A percentile compares a stretch with the other conserved stretches of the same genome.
phyloP scores from a whole-genome alignment of 2,329 filamentous ascomycete species.

The Cytospora chrysosperma region DNA sequence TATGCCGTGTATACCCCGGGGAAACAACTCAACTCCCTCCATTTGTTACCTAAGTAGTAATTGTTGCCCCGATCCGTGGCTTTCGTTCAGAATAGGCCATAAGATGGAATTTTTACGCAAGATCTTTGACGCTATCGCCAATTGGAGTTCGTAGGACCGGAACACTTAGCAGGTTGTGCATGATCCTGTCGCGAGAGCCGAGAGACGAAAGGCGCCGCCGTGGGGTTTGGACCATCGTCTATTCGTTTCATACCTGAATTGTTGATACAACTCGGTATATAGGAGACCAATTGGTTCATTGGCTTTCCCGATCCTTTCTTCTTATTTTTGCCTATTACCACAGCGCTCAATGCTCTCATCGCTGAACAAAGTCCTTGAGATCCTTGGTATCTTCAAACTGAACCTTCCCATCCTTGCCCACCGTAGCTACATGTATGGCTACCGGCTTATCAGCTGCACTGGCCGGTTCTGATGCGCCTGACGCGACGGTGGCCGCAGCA shows the following conservation, averaged over 20 bases:
- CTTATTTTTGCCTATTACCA: background rate
- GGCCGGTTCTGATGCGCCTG: conserved; percentile 30
- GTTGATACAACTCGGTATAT: conserved; percentile 16
- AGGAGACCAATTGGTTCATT: background rate
- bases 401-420: conserved; percentile 64
- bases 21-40: too few species aligned
- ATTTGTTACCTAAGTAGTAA: too few species aligned
- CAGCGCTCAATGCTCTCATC: conserved; percentile 33
- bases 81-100: too few species aligned
- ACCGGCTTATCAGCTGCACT: conserved; percentile 38
- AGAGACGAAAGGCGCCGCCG: background rate
- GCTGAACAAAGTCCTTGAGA: conserved; percentile 52
- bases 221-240: background rate
- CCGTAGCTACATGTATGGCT: conserved; percentile 55
- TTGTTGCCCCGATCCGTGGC: too few species aligned
- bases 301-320: background rate
- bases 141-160: background rate
- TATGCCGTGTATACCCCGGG: too few species aligned
- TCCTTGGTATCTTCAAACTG: conserved; percentile 60
- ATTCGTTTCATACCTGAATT: background rate
- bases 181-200: background rate
- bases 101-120: background rate
- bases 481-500: background rate
- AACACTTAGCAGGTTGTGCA: background rate
- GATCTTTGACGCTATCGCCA: background rate